These are phyloP conservation scores for Trichoderma sp. DNA, from an alignment of 2,329 filamentous ascomycete genomes.

Conservation along the genomic window DNA sequence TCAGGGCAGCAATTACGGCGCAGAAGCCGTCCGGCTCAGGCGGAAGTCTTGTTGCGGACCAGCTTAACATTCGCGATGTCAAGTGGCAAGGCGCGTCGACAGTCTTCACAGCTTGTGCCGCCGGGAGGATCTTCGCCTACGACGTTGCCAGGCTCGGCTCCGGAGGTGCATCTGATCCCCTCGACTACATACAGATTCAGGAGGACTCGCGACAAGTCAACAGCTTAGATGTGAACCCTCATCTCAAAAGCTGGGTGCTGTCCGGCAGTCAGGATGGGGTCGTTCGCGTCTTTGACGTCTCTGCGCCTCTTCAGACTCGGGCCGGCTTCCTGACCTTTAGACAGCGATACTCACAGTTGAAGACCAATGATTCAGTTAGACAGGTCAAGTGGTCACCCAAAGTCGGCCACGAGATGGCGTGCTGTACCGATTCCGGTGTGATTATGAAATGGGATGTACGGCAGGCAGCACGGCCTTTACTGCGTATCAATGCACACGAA, in stretches of 20 bases:
- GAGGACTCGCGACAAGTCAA: slow-evolving; percentile 64
- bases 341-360: slow-evolving; percentile 41
- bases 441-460: slow-evolving; percentile 64
- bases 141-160: slow-evolving; percentile 52
- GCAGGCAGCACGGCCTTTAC: slow-evolving; percentile 49
- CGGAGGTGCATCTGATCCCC: slow-evolving; percentile 41
- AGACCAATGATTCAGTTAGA: slow-evolving; percentile 46
- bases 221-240: slow-evolving; percentile 60
- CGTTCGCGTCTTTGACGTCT: slow-evolving; percentile 60
- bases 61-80: slow-evolving; percentile 62
- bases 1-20: slow-evolving; percentile 54
- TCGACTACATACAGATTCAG: slow-evolving; percentile 56
- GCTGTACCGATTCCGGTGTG: slow-evolving; percentile 60
- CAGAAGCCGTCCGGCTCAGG: slow-evolving; percentile 44
- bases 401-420: slow-evolving; percentile 61
- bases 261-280: slow-evolving; percentile 64
- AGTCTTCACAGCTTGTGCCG: slow-evolving; percentile 62
- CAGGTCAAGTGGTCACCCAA: slow-evolving; percentile 65
- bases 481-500: slow-evolving; percentile 61
- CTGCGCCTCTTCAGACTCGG: slow-evolving; percentile 45
- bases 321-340: slow-evolving; percentile 50
- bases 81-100: slow-evolving; percentile 55
- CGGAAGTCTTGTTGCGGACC: slow-evolving; percentile 46
- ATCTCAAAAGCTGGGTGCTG: slow-evolving; percentile 54
- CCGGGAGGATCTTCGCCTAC: slow-evolving; percentile 64